Conservation (phyloP, 2,329 filamentous ascomycete species). For the Claviceps pazoutovae region DNA sequence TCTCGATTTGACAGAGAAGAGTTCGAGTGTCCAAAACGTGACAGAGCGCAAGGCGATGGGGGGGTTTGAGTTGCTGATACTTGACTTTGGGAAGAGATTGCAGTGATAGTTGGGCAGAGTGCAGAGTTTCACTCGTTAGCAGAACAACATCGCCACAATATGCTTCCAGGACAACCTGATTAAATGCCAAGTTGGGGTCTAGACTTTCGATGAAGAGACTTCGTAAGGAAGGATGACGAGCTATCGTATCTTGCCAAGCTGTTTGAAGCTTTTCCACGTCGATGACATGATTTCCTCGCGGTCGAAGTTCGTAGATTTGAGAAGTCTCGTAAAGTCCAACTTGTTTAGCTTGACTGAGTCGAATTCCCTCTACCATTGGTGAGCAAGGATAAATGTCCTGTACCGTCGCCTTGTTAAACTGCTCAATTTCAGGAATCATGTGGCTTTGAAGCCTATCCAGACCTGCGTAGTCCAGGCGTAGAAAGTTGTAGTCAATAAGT, state of each 20-base stretch:
- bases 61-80: slow-evolving; percentile 1
- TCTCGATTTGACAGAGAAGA: slow-evolving; percentile 16
- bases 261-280: slow-evolving; percentile 3
- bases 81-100: background rate
- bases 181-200: background rate
- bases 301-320: slow-evolving; percentile 9
- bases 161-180: slow-evolving; percentile 4
- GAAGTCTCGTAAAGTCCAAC: slow-evolving; percentile 8
- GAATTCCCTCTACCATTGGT: slow-evolving; percentile 22
- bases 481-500: slow-evolving; percentile 1
- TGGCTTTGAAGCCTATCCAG: slow-evolving; percentile 12
- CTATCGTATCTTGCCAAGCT: slow-evolving; percentile 7
- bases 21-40: background rate
- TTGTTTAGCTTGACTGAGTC: slow-evolving; percentile 17
- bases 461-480: slow-evolving; percentile 13
- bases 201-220: slow-evolving; percentile 6
- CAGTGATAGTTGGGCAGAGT: background rate
- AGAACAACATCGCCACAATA: background rate
- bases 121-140: background rate
- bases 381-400: slow-evolving; percentile 25
- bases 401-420: slow-evolving; percentile 10
- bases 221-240: slow-evolving; percentile 5
- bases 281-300: background rate
- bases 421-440: slow-evolving; percentile 9
- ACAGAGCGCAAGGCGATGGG: slow-evolving; percentile 1